These are phyloP conservation scores for Phytophthora ramorum DNA, from an alignment of 352 stramenopile genomes.

Conservation along the genomic window DNA sequence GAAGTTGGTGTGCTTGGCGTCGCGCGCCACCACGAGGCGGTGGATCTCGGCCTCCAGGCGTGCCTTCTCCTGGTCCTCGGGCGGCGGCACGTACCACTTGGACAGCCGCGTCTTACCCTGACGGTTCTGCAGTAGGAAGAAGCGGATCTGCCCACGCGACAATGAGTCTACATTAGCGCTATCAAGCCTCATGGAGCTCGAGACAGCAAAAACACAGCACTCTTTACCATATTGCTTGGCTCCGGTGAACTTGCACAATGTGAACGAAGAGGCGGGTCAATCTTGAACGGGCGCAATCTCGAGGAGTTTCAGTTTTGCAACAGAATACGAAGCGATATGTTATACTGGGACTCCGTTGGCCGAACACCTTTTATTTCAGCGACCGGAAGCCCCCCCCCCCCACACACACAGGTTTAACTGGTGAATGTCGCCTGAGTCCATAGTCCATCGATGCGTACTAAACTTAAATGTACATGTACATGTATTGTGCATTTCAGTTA, in stretches of 20 bases:
- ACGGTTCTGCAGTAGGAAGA: conserved; percentile 99
- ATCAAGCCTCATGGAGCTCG: neutral
- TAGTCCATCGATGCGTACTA: too few relatives aligned
- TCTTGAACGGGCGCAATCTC: conserved; percentile 12
- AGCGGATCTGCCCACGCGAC: conserved; percentile 84
- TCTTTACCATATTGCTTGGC: conserved; percentile 13
- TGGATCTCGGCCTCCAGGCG: conserved; percentile 93
- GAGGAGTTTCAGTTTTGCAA: neutral
- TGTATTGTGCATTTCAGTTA: too few relatives aligned
- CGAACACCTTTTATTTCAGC: too few relatives aligned
- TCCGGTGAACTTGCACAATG: conserved; percentile 12
- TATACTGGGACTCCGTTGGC: too few relatives aligned
- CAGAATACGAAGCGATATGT: too few relatives aligned
- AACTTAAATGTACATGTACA: too few relatives aligned
- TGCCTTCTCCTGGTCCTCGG: conserved; percentile 84
- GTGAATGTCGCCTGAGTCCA: too few relatives aligned
- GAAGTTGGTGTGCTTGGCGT: conserved; percentile 95
- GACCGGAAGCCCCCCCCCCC: too few relatives aligned
- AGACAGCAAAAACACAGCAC: neutral
- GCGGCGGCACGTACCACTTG: conserved; percentile 97
- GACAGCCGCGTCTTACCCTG: conserved; percentile 99
- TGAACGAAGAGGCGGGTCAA: conserved; percentile 7
- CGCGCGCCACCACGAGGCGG: conserved; percentile 87
- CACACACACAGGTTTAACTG: too few relatives aligned
- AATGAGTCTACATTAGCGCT: neutral